Evolutionary conservation across 2,329 filamentous ascomycete species (phyloP), one percentile per base, ranked within the genome.

Genomic region (Diaporthe velutina): DNA sequence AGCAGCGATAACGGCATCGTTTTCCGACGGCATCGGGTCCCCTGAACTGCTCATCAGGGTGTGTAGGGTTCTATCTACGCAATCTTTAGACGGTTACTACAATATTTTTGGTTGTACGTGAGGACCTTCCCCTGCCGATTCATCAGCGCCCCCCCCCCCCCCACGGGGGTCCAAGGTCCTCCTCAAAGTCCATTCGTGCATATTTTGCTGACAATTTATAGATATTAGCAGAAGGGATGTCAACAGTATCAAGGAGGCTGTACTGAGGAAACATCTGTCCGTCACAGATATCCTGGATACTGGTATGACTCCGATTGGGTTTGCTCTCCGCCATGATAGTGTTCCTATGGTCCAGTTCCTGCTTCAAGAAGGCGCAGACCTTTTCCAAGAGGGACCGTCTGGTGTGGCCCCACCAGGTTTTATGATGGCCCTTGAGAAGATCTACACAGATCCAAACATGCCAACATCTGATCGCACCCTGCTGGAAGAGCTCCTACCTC

Each of bases 401-500:
- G 48, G 64, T 1, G 64, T 68, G 22, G 50, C 64, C 1, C 48
- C 64, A 17, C 48, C 64, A 2, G 64, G 64, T 1, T 68, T 68
- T 22, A 68, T 68, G 64, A 68, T 68, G 64, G 64, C 64, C 15
- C 33, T 68, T n/a, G 64, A 68, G 35, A 68, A 68, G 48, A 25
- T 68, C 9, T 54, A 68, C 17, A 68, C 64, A 1, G 64, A 68
- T 4, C 48, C 48, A 38, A 33, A 28, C 9, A 54, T 68, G 33
- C 64, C 38, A 13, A 58, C 2, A 15, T 25, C 38, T 33, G 50
- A 71, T 22, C 68, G 52, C 1, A 35, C 38, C 19, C 38, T 71
- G 28, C 40, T 71, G 8, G 68, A 71, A n/a, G 52, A 48, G 1
- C 52, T 71, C 8, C 38, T 57, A 35, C 68, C 68, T 19, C 19